Evolutionary conservation across 495 filamentous ascomycete genomes (phyloP), one percentile per base, ranked within the genome.

Genomic region (Penicillium crystallinum): DNA sequence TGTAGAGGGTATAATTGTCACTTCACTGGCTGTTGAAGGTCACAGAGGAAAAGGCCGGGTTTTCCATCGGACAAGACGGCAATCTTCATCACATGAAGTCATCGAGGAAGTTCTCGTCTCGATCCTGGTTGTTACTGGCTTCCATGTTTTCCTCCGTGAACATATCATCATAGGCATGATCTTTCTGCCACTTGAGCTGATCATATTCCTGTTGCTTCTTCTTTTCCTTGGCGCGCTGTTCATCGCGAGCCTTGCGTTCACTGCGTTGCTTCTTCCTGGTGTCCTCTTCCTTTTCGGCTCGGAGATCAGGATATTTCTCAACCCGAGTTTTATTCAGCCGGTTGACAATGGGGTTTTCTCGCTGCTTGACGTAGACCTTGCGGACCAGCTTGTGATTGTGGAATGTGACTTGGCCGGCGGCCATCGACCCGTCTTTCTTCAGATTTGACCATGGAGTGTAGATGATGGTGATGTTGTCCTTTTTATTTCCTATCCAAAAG

Each of bases 401-500:
- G 73, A 97, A 98, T 36, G 88, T 85, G 44, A 98, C 93, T 68
- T 98, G 93, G 19, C 93, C 93, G 3, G 83, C 85, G 4, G 90
- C 91, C 93, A 98, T 98, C 61, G 82, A 86, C n/a, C 91, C 91
- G 58, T 93, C 89, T 65, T 97, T 98, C 67, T 87, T 85, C 6
- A 98, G 84, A 64, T 98, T 98, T 35, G 89, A 88, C 95, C 95
- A 97, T 17, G 93, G 95, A 3, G 93, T 98, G 71, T 97, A 98
- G 58, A 98, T 91, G 49, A 98, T 72, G 14, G 88, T 95, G 53
- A 97, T 78, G 69, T 97, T 97, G 62, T 97, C 93, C 73, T 97
- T 97, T 72, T 98, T 98, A 73, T 97, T 98, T 52, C 93, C 87
- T 89, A 42, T 18, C 10, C 34, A 8, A 38, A 45, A 12, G 45